These are phyloP conservation scores for Sporothrix sp. DNA, from an alignment of 2,329 filamentous ascomycete genomes.

Conservation along the genomic window DNA sequence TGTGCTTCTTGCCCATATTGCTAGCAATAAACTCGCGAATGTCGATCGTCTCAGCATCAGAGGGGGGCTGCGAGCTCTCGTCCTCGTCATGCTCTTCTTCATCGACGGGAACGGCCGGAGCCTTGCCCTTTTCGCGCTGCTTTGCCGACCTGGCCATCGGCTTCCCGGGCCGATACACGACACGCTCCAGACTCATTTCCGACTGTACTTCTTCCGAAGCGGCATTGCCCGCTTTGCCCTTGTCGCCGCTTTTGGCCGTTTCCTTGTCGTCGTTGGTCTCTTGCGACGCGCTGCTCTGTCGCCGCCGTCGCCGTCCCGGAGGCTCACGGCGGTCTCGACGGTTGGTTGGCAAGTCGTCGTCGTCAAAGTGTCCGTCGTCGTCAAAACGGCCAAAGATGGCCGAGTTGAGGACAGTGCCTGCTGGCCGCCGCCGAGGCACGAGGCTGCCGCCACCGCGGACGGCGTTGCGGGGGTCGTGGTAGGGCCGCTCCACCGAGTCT, in stretches of 20 bases:
- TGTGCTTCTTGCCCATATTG: conserved; percentile 6
- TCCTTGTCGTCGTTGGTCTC: not conserved
- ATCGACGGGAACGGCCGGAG: not conserved
- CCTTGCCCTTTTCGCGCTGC: not conserved
- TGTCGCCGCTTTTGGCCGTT: not conserved
- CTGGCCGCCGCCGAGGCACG: not conserved
- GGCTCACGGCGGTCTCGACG: not conserved
- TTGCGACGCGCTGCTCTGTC: not conserved
- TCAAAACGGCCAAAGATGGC: not conserved
- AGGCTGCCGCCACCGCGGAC: not conserved
- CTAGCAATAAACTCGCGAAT: not conserved
- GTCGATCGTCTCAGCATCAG: conserved; percentile 6
- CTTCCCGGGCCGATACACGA: not conserved
- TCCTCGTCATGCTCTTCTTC: not conserved
- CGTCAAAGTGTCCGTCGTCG: not conserved
- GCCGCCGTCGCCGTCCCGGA: not conserved
- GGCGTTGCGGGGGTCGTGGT: not conserved
- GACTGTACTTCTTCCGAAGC: not conserved
- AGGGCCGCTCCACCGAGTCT: not conserved
- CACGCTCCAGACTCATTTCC: not conserved
- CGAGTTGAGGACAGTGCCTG: not conserved
- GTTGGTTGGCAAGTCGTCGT: not conserved
- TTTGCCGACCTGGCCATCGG: not conserved
- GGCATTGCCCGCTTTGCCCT: not conserved
- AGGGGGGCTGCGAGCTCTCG: not conserved